A percentile compares a stretch with the other conserved stretches of the same genome.
Conservation (phyloP, 108 stramenopile species). For the Nitzschia putrida region DNA sequence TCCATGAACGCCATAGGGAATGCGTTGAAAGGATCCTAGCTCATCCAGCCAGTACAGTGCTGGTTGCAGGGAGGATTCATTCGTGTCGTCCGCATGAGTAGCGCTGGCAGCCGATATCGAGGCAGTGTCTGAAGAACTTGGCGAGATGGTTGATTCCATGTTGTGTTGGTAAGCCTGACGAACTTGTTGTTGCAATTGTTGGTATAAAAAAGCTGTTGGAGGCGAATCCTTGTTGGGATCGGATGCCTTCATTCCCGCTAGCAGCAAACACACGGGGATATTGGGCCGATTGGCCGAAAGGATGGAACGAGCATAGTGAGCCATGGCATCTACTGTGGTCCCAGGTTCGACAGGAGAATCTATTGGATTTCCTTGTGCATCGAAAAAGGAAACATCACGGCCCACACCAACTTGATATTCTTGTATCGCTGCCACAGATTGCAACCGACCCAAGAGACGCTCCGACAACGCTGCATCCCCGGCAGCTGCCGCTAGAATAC, state of each 20-base stretch:
- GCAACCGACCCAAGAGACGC: slow-evolving; percentile 52
- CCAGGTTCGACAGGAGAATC: slow-evolving; percentile 23
- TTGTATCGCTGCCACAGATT: slow-evolving; percentile 47
- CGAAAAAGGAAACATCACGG: slow-evolving; percentile 51
- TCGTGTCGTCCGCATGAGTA: not conserved
- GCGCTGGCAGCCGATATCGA: too few relatives aligned
- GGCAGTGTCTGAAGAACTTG: not conserved
- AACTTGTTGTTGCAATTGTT: slow-evolving; percentile 20
- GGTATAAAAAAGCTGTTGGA: not conserved
- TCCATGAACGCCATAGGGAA: slow-evolving; percentile 78
- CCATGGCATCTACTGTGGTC: slow-evolving; percentile 61
- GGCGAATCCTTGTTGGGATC: not conserved
- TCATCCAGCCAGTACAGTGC: slow-evolving; percentile 78
- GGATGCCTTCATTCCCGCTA: slow-evolving; percentile 63
- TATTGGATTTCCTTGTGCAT: not conserved
- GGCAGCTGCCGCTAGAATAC: slow-evolving; percentile 70
- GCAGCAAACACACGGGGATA: slow-evolving; percentile 55
- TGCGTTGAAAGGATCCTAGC: slow-evolving; percentile 68
- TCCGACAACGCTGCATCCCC: slow-evolving; percentile 76
- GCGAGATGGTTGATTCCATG: not conserved
- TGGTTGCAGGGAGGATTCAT: slow-evolving; percentile 24
- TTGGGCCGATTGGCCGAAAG: slow-evolving; percentile 40
- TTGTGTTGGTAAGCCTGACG: slow-evolving; percentile 9
- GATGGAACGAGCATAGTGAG: slow-evolving; percentile 60
- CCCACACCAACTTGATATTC: slow-evolving; percentile 73